Conservation (phyloP, 192 early-diverging fungal genomes). For the Gonapodya prolifera region DNA sequence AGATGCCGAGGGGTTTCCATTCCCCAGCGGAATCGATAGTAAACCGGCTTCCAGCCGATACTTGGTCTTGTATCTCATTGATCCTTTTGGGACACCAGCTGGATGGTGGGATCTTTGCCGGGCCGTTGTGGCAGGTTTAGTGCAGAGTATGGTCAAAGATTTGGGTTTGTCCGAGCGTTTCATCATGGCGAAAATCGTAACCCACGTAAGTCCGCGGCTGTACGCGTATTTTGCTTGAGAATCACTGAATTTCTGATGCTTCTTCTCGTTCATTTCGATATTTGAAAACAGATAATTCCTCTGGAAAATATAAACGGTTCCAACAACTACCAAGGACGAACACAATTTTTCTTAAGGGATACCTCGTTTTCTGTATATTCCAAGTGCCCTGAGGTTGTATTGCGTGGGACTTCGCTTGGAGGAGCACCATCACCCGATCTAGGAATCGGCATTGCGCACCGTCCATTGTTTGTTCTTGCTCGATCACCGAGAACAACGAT, state of each 20-base stretch:
- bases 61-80: neutral
- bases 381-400: neutral
- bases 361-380: neutral
- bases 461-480: neutral
- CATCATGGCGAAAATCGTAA: neutral
- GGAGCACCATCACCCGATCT: neutral
- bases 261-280: too few relatives aligned
- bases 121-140: neutral
- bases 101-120: neutral
- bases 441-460: neutral
- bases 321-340: neutral
- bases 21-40: neutral
- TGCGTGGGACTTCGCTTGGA: neutral
- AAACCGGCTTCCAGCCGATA: neutral
- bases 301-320: neutral
- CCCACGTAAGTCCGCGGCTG: neutral
- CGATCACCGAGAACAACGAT: neutral
- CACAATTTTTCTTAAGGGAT: neutral
- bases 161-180: neutral
- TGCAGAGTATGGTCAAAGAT: neutral
- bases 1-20: neutral
- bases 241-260: neutral
- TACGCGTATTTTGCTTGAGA: neutral
- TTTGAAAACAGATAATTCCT: neutral
- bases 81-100: neutral